phyloP scores from a whole-genome alignment of 805 yeast species.

The Spathaspora passalidarum region DNA sequence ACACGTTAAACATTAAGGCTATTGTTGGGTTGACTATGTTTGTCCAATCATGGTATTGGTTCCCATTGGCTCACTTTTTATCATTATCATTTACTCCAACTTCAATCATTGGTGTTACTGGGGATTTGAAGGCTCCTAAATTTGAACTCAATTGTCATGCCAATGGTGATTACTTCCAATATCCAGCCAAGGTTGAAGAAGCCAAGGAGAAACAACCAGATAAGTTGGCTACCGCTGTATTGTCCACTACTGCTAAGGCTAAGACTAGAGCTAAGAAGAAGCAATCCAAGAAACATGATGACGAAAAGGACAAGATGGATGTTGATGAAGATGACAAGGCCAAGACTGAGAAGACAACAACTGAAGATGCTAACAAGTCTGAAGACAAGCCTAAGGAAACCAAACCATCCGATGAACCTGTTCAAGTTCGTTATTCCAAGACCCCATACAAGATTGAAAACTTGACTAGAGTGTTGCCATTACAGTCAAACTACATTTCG shows the following conservation, averaged over 20 bases:
- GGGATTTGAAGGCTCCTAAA: constrained; percentile 81
- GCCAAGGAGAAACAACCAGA: constrained; percentile 80
- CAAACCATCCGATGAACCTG: constrained; percentile 24
- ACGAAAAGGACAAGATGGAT: constrained; percentile 42
- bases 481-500: constrained; percentile 79
- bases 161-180: constrained; percentile 74
- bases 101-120: constrained; percentile 76
- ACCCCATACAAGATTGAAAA: constrained; percentile 71
- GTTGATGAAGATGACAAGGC: constrained; percentile 24
- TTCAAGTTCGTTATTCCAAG: constrained; percentile 52
- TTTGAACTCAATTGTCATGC: constrained; percentile 79
- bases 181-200: constrained; percentile 86
- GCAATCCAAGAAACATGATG: constrained; percentile 48
- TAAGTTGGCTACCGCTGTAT: constrained; percentile 86
- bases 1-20: constrained; percentile 85
- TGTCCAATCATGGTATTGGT: constrained; percentile 98
- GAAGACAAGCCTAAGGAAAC: constrained; percentile 32
- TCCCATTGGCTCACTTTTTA: constrained; percentile 91
- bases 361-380: constrained; percentile 13
- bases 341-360: constrained; percentile 9
- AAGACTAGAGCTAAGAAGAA: constrained; percentile 82
- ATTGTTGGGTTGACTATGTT: constrained; percentile 90
- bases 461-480: constrained; percentile 85
- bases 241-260: constrained; percentile 92
- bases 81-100: constrained; percentile 92